Percentiles rank a stretch among this genome's conserved stretches.
Conservation (phyloP, 306 rosid genomes). For the Lathyrus oleraceus region DNA sequence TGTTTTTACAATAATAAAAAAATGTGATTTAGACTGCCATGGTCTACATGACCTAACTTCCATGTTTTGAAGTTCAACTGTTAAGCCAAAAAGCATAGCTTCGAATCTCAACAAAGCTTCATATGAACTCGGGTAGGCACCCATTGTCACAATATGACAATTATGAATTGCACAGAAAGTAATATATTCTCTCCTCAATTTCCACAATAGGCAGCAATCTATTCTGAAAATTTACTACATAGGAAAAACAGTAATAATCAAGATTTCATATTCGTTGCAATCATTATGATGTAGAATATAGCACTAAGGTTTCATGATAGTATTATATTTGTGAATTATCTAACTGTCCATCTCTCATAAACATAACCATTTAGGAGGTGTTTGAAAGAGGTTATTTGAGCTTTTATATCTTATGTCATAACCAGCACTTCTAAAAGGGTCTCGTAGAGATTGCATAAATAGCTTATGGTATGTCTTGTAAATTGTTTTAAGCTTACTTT, state of each 20-base stretch:
- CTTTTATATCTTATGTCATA: not conserved
- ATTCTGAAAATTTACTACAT: not conserved
- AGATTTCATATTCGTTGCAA: constrained; percentile 4
- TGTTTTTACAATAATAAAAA: too few relatives aligned
- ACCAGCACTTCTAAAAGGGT: not conserved
- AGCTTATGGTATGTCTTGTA: not conserved
- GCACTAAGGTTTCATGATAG: not conserved
- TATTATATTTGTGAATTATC: constrained; percentile 12
- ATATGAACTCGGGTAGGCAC: not conserved
- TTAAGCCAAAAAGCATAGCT: not conserved
- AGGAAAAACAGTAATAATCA: not conserved
- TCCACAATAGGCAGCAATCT: not conserved
- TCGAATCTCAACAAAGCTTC: not conserved
- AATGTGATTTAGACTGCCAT: too few relatives aligned
- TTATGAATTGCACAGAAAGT: not conserved
- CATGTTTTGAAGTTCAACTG: too few relatives aligned
- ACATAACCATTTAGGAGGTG: not conserved
- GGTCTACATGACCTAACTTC: not conserved
- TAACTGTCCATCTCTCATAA: constrained; percentile 12
- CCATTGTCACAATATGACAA: not conserved
- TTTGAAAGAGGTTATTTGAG: not conserved
- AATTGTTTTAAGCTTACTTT: not conserved
- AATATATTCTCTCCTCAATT: not conserved
- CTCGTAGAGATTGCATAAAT: not conserved
- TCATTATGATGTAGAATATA: not conserved